Conservation (phyloP, 148 eudicot species). For the Heliosperma pusillum region DNA sequence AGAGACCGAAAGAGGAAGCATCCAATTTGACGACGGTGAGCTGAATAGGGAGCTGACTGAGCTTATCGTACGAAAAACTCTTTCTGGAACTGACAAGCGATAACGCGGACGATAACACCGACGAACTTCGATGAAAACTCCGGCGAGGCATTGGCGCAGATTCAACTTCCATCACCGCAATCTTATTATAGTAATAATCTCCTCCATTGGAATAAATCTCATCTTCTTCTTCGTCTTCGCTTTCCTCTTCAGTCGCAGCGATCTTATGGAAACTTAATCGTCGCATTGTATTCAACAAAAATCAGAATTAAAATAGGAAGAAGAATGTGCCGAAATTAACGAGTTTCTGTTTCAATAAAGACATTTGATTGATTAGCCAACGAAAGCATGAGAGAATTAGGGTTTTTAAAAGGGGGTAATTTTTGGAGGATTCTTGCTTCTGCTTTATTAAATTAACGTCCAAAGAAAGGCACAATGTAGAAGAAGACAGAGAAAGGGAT, state of each 20-base stretch:
- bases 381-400: conserved; percentile 13
- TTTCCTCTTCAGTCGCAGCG: conserved; percentile 11
- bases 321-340: background rate
- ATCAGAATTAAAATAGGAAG: background rate
- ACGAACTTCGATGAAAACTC: conserved; percentile 30
- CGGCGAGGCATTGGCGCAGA: conserved; percentile 23
- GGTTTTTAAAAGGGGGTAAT: conserved; percentile 11
- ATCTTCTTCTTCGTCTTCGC: conserved; percentile 17
- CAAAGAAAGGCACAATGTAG: conserved; percentile 10
- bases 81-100: conserved; percentile 32
- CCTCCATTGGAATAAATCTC: conserved; percentile 21
- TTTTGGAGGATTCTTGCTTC: background rate
- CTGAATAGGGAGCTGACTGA: conserved; percentile 44
- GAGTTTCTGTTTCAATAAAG: background rate
- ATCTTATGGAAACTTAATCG: conserved; percentile 24
- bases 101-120: conserved; percentile 26
- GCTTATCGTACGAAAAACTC: conserved; percentile 54
- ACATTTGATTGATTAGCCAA: conserved; percentile 10
- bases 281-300: conserved; percentile 18
- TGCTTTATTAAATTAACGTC: background rate
- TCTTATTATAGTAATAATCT: conserved; percentile 28
- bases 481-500: conserved; percentile 15
- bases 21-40: conserved; percentile 69
- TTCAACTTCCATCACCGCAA: conserved; percentile 18
- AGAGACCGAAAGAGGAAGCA: conserved; percentile 58